phyloP scores from a whole-genome alignment of 2,329 filamentous ascomycete species.

The Bipolaris zeicola region DNA sequence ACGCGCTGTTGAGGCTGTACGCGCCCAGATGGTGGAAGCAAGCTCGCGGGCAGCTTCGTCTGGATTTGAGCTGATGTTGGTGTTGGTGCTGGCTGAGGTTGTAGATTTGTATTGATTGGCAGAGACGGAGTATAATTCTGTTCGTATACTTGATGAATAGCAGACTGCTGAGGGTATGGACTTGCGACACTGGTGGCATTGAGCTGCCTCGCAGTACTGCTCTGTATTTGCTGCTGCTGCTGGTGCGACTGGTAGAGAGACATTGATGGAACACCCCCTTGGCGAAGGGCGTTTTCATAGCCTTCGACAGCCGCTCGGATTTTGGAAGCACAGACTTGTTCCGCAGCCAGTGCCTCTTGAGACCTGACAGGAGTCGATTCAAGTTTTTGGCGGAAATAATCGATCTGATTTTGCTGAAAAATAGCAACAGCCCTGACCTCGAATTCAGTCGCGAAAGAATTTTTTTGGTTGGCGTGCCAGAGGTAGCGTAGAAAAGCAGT shows the following conservation, averaged over 20 bases:
- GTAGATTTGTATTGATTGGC: neutral
- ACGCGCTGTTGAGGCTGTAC: slow-evolving; percentile 47
- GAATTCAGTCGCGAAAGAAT: neutral
- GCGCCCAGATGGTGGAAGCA: slow-evolving; percentile 47
- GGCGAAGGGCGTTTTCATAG: slow-evolving; percentile 1
- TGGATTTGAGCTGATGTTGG: neutral
- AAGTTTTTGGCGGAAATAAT: slow-evolving; percentile 3
- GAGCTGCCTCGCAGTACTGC: neutral
- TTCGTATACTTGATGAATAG: slow-evolving; percentile 10
- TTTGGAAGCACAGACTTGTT: slow-evolving; percentile 6
- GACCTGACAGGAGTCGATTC: neutral
- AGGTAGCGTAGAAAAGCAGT: slow-evolving; percentile 55
- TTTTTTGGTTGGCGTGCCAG: slow-evolving; percentile 28
- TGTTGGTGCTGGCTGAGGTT: neutral
- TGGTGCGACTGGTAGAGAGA: slow-evolving; percentile 3
- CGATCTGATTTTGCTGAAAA: slow-evolving; percentile 17
- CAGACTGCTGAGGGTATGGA: slow-evolving; percentile 6
- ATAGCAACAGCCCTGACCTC: slow-evolving; percentile 13
- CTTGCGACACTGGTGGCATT: neutral
- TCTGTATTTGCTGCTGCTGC: neutral
- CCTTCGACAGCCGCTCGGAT: slow-evolving; percentile 8
- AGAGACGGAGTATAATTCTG: neutral
- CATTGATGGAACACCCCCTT: neutral
- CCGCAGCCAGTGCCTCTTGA: neutral
- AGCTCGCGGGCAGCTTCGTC: neutral